Conservation (phyloP, 306 rosid genomes). For the Ormosia semicastrata region DNA sequence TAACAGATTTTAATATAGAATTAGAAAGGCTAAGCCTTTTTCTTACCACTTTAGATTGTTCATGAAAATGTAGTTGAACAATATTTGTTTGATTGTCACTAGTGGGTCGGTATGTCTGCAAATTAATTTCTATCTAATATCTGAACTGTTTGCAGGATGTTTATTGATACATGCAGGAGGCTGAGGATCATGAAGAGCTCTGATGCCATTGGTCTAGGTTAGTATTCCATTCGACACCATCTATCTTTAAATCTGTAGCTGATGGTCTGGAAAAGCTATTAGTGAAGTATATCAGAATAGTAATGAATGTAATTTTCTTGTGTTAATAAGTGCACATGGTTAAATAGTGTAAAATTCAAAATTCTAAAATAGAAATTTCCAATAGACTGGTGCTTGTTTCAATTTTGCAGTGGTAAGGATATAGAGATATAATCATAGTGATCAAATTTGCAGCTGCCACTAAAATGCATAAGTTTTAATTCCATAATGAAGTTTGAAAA, state of each 20-base stretch:
- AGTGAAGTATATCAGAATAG: background rate
- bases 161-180: conserved; percentile 74
- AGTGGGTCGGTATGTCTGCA: background rate
- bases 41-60: background rate
- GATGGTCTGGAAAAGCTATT: background rate
- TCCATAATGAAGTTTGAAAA: background rate
- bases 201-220: conserved; percentile 94
- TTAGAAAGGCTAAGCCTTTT: background rate
- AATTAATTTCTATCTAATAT: conserved; percentile 15
- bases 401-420: background rate
- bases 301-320: background rate
- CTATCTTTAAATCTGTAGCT: background rate
- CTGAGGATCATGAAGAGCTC: conserved; percentile 94
- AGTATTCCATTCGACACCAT: conserved; percentile 17
- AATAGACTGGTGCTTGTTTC: background rate
- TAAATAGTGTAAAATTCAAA: background rate
- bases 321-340: background rate
- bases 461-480: background rate
- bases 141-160: conserved; percentile 65
- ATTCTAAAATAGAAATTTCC: background rate
- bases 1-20: background rate
- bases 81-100: background rate
- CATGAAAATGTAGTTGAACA: background rate
- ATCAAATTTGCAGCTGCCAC: background rate
- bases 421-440: background rate